These are phyloP conservation scores for Zygosaccharomyces lentus DNA, from an alignment of 805 yeast genomes.

Conservation along the genomic window DNA sequence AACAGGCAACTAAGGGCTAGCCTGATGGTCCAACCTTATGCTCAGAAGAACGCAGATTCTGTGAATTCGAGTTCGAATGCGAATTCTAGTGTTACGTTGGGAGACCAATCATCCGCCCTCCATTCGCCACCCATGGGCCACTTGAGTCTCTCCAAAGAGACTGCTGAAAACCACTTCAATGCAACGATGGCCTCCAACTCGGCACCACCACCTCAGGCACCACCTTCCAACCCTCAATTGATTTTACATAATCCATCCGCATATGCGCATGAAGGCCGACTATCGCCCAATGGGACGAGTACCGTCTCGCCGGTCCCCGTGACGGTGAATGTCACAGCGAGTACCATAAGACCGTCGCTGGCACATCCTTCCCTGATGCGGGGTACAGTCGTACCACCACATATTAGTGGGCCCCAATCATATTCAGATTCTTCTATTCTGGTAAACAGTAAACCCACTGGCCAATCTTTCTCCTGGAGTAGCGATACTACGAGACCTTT, in stretches of 20 bases:
- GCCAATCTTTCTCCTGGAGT: slow-evolving; percentile 10
- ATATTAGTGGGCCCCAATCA: neutral
- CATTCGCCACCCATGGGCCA: slow-evolving; percentile 3
- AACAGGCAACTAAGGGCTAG: slow-evolving; percentile 25
- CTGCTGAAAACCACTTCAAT: neutral
- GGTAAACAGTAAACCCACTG: slow-evolving; percentile 3
- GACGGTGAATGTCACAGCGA: slow-evolving; percentile 2
- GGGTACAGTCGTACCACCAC: slow-evolving; percentile 8
- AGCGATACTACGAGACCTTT: slow-evolving; percentile 1
- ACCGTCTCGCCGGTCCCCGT: slow-evolving; percentile 7
- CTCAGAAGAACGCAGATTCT: slow-evolving; percentile 7
- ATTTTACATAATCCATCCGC: slow-evolving; percentile 22
- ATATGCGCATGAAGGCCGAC: slow-evolving; percentile 10
- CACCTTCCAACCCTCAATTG: slow-evolving; percentile 10
- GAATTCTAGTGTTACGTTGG: slow-evolving; percentile 2
- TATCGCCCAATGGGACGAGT: slow-evolving; percentile 2
- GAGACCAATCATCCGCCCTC: neutral
- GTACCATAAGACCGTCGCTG: neutral
- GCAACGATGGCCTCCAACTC: neutral
- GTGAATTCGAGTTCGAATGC: slow-evolving; percentile 10
- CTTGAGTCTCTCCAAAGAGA: neutral
- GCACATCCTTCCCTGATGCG: slow-evolving; percentile 6
- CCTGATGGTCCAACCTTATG: slow-evolving; percentile 23
- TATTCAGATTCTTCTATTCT: slow-evolving; percentile 1
- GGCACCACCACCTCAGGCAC: neutral